Percentiles rank a stretch among this genome's conserved stretches.
These are phyloP conservation scores for Candida tibetensis DNA, from an alignment of 805 yeast genomes.

Conservation along the genomic window DNA sequence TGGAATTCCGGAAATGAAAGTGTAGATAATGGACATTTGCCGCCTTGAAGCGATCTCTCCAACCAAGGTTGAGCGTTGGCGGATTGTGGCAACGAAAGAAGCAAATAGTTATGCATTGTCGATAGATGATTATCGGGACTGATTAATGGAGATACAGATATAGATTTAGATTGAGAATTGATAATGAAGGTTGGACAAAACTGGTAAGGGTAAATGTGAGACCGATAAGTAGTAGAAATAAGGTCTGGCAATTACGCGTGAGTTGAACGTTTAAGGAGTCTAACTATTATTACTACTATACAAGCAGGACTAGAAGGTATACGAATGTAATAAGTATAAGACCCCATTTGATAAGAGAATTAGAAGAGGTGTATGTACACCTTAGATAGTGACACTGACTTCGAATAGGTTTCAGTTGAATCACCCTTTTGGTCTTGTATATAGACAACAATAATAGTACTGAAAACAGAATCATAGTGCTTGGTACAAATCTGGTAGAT, in stretches of 20 bases:
- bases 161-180: not conserved
- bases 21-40: conserved; percentile 54
- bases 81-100: conserved; percentile 60
- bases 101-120: conserved; percentile 33
- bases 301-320: no score
- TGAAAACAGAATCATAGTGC: no score
- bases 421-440: no score
- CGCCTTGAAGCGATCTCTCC: conserved; percentile 52
- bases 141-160: conserved; percentile 18
- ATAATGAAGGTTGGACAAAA: not conserved
- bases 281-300: no score
- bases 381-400: no score
- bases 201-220: not conserved
- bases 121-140: conserved; percentile 9
- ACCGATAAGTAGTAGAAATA: not conserved
- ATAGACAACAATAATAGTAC: no score
- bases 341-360: no score
- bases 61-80: conserved; percentile 51
- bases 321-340: no score
- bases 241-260: not conserved
- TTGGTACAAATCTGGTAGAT: no score
- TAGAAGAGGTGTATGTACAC: no score
- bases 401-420: no score
- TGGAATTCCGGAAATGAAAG: conserved; percentile 80
- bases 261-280: no score